Conservation (phyloP, 805 yeast genomes). For the Monosporozyma solicola region DNA sequence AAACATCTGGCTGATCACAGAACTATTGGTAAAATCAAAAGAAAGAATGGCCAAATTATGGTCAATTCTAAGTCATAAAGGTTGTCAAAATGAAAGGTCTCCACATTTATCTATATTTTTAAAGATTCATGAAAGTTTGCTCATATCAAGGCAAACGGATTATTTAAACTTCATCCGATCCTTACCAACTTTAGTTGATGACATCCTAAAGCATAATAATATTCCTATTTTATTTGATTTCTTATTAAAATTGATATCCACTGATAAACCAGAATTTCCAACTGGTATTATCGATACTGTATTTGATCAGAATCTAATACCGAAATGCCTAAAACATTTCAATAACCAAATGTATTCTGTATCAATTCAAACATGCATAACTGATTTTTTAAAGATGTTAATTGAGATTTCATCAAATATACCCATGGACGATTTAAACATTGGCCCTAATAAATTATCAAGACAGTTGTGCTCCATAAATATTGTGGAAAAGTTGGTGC, state of each 20-base stretch:
- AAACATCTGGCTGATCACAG: slow-evolving; percentile 77
- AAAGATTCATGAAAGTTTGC: slow-evolving; percentile 78
- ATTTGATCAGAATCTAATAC: slow-evolving; percentile 63
- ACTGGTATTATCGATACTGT: slow-evolving; percentile 80
- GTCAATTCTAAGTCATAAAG: slow-evolving; percentile 57
- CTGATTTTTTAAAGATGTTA: slow-evolving; percentile 88
- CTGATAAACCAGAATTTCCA: slow-evolving; percentile 82
- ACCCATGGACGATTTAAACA: slow-evolving; percentile 65
- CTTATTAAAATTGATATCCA: slow-evolving; percentile 75
- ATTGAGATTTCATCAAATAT: slow-evolving; percentile 93
- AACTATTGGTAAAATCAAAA: slow-evolving; percentile 71
- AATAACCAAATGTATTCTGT: slow-evolving; percentile 46
- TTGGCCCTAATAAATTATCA: slow-evolving; percentile 89
- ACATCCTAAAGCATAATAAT: slow-evolving; percentile 66
- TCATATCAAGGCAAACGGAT: slow-evolving; percentile 57
- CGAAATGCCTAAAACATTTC: slow-evolving; percentile 58
- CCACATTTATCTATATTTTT: slow-evolving; percentile 74
- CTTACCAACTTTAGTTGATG: slow-evolving; percentile 52
- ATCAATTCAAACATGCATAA: slow-evolving; percentile 79
- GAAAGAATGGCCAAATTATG: slow-evolving; percentile 61
- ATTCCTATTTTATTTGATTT: slow-evolving; percentile 90
- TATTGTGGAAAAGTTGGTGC: slow-evolving; percentile 51
- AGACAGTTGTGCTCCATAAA: slow-evolving; percentile 73
- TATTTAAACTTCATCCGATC: slow-evolving; percentile 30
- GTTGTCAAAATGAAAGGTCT: slow-evolving; percentile 52